Conservation (phyloP, 2,329 filamentous ascomycete genomes). For the Fonsecaea nubica region DNA sequence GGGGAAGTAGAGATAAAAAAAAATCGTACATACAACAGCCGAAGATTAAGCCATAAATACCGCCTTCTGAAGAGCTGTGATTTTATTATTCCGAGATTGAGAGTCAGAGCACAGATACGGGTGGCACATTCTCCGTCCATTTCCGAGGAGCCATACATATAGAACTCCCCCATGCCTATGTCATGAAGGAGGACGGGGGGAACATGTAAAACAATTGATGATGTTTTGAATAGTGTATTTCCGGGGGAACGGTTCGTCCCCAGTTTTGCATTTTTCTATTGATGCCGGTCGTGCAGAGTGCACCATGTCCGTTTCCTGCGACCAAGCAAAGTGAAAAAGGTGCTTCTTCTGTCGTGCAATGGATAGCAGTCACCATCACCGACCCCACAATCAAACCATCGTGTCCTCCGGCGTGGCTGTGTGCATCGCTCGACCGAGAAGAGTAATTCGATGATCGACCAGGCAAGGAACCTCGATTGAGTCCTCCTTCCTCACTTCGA, state of each 20-base stretch:
- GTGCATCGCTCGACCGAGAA: no score
- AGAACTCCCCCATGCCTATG: neutral
- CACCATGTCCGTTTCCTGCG: no score
- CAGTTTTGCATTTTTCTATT: no score
- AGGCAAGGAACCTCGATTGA: no score
- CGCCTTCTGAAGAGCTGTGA: slow-evolving; percentile 70
- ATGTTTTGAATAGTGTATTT: neutral
- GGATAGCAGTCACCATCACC: no score
- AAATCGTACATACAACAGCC: slow-evolving; percentile 44
- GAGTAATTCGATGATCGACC: no score
- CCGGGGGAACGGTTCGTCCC: neutral
- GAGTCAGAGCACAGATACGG: slow-evolving; percentile 72
- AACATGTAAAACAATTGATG: neutral
- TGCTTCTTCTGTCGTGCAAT: no score
- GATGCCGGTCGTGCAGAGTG: no score
- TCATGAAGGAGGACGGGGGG: neutral
- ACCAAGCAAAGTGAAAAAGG: no score
- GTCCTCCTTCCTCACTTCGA: no score
- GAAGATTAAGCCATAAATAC: slow-evolving; percentile 46
- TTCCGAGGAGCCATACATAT: neutral
- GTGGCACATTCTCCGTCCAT: slow-evolving; percentile 56
- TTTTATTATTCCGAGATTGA: slow-evolving; percentile 58
- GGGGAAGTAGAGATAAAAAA: slow-evolving; percentile 54
- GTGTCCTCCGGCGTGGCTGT: no score
- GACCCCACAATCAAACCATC: no score